Evolutionary conservation across 2,329 filamentous ascomycete species (phyloP).

Genomic region (Talaromyces albobiverticillius): DNA sequence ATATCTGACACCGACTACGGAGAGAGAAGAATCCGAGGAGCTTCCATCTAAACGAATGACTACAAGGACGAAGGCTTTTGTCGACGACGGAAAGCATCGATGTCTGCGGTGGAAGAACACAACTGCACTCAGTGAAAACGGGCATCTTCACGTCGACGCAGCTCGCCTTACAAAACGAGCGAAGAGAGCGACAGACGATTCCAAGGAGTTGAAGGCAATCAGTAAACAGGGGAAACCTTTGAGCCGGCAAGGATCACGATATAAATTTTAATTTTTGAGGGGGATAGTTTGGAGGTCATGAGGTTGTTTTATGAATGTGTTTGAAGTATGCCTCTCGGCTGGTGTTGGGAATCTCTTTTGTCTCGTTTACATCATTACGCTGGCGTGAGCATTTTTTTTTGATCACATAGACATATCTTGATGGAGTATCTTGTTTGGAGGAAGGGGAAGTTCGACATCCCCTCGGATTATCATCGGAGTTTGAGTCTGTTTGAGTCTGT

Average conservation of each 20-base stretch:
- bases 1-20: slow-evolving; percentile 61
- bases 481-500: too few species aligned
- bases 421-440: neutral
- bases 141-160: slow-evolving; percentile 60
- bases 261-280: slow-evolving; percentile 28
- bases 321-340: neutral
- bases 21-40: slow-evolving; percentile 48
- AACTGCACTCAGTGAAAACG: slow-evolving; percentile 56
- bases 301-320: neutral
- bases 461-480: too few species aligned
- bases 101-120: slow-evolving; percentile 66
- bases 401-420: neutral
- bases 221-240: slow-evolving; percentile 50
- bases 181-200: slow-evolving; percentile 43
- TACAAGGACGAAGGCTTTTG: slow-evolving; percentile 61
- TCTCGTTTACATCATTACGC: neutral
- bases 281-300: neutral
- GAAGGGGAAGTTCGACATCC: too few species aligned
- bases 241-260: slow-evolving; percentile 50
- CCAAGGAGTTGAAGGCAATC: slow-evolving; percentile 38
- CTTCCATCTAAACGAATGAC: slow-evolving; percentile 54
- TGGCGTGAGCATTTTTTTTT: neutral
- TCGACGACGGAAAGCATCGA: slow-evolving; percentile 54
- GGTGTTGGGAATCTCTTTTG: neutral
- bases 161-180: slow-evolving; percentile 50